Evolutionary conservation across 768 basidiomycete species (phyloP).

Genomic region (Coprinellus micaceus): DNA sequence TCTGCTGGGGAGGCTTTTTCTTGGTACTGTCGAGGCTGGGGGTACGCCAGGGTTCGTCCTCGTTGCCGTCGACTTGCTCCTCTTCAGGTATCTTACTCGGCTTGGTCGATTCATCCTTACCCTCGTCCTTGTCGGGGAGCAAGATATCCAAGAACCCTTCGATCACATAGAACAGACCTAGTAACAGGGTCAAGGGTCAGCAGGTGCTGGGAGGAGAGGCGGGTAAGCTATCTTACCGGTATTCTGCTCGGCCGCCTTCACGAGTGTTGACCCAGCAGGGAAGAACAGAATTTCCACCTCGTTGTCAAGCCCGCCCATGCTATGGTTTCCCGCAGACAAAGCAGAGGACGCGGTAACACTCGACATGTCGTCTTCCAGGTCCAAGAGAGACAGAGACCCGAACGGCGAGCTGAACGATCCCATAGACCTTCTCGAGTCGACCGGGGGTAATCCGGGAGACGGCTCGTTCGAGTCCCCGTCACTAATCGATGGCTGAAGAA

Average conservation of each 20-base stretch:
- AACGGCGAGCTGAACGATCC: constrained; percentile 60
- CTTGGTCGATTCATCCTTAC: constrained; percentile 16
- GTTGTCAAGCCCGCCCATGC: constrained; percentile 81
- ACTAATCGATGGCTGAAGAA: constrained; percentile 81
- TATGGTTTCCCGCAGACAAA: constrained; percentile 49
- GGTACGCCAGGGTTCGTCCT: constrained; percentile 36
- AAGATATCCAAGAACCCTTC: constrained; percentile 94
- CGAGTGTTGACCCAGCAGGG: constrained; percentile 79
- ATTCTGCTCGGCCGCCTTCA: constrained; percentile 85
- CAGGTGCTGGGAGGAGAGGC: constrained; percentile 4
- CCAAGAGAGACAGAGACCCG: constrained; percentile 68
- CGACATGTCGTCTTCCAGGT: constrained; percentile 66
- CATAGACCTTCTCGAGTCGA: constrained; percentile 32
- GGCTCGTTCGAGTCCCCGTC: constrained; percentile 61
- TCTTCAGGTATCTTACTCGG: constrained; percentile 10
- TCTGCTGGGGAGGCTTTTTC: constrained; percentile 40
- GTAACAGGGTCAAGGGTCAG: constrained; percentile 5
- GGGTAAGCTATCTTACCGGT: constrained; percentile 49
- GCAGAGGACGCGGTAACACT: constrained; percentile 42
- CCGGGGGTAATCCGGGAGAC: constrained; percentile 58
- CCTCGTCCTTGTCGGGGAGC: constrained; percentile 50
- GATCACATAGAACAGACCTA: constrained; percentile 89
- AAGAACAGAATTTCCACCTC: constrained; percentile 96
- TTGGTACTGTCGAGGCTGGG: constrained; percentile 26
- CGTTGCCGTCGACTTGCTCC: constrained; percentile 11